Evolutionary conservation across 768 basidiomycete species (phyloP).

Genomic region (Hortiboletus campestris): DNA sequence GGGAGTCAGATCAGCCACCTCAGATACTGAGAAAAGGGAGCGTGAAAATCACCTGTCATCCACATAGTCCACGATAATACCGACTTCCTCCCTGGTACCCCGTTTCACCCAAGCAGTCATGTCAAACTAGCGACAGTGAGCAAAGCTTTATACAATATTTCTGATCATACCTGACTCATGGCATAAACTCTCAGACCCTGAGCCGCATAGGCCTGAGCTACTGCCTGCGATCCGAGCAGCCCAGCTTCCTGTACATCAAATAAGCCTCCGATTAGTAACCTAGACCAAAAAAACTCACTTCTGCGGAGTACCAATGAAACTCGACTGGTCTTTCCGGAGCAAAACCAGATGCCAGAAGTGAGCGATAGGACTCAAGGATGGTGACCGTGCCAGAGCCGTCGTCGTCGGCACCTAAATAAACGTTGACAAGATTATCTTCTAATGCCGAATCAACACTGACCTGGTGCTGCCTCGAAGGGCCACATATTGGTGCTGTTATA

Average conservation of each 20-base stretch:
- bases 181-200: slow-evolving; percentile 21
- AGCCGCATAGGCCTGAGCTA: slow-evolving; percentile 70
- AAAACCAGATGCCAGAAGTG: slow-evolving; percentile 41
- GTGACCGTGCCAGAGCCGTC: slow-evolving; percentile 47
- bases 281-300: slow-evolving; percentile 25
- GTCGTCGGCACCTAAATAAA: slow-evolving; percentile 38
- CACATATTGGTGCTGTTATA: slow-evolving; percentile 62
- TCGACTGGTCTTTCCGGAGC: slow-evolving; percentile 42
- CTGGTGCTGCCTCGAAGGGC: slow-evolving; percentile 77
- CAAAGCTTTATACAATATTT: background rate
- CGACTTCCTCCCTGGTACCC: slow-evolving; percentile 75
- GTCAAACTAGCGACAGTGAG: slow-evolving; percentile 63
- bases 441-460: slow-evolving; percentile 33
- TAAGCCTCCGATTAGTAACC: background rate
- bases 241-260: slow-evolving; percentile 58
- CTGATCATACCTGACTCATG: slow-evolving; percentile 31
- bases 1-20: slow-evolving; percentile 7
- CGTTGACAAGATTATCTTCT: background rate
- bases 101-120: slow-evolving; percentile 95
- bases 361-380: slow-evolving; percentile 44
- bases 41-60: slow-evolving; percentile 50
- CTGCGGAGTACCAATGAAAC: slow-evolving; percentile 50
- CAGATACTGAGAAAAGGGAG: slow-evolving; percentile 21
- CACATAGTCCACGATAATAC: slow-evolving; percentile 82
- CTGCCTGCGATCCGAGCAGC: slow-evolving; percentile 85